Base-by-base conservation (phyloP, 2,329 filamentous ascomycete genomes). In the Penicillium sp. region DNA sequence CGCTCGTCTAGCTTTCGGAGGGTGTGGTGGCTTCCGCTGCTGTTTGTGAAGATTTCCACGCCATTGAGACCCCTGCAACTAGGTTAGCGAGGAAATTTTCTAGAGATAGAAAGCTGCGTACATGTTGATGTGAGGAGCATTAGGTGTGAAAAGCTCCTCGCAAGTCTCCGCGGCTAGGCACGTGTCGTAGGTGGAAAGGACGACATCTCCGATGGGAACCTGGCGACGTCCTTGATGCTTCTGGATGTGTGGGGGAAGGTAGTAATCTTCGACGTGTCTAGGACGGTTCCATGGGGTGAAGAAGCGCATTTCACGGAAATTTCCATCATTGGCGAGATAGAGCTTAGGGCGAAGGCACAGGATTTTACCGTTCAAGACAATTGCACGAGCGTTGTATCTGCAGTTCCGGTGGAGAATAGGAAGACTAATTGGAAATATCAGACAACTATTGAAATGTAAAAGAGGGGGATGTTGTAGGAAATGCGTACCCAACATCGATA, bases 341-440 rank as follows among this genome's bases (percentile, higher is more conserved):
- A 90, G 78, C 72, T 91, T 92, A 0, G 88, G 88, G 10, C 89
- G 79, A 53, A 94, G 87, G 54, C 88, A 77, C 16, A 92, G 73
- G 18, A 92, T 86, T 72, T 87, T 85, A 47, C 84, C 81, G 61
- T 92, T 83, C 47, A 85, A 78, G 56, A 79, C 77, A 57, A 90
- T 81, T n/a, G 88, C 77, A 6, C 69, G 54, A 43, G 34, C 52
- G 51, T 51, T 51, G 29, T 44, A 51, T 37, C 48, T 36, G 40
- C 48, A 51, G 39, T 84, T 84, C 34, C 82, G 73, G 67, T 89
- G 86, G 42, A 79, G 76, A 42, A 90, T 78, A 0, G 86, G 85
- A 74, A 84, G 77, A 33, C 42, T 45, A n/a, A 1, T 10, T 14
- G 13, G n/a, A 29, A 16, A 5, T 21, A 10, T 45, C 18, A 45